phyloP scores from a whole-genome alignment of 2,329 filamentous ascomycete species.

The Malbranchea cinnamomea region DNA sequence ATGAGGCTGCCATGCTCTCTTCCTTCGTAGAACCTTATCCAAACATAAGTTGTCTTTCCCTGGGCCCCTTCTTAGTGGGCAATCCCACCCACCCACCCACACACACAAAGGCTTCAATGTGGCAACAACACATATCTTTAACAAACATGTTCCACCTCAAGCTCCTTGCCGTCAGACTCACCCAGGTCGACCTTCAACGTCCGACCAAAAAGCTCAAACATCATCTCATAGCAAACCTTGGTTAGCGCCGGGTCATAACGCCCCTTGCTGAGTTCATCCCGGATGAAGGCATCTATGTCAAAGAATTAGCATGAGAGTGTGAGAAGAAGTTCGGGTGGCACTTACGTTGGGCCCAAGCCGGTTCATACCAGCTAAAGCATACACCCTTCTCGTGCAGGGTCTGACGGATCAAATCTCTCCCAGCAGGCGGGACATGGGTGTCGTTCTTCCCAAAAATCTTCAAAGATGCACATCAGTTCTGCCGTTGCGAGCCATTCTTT shows the following conservation, averaged over 20 bases:
- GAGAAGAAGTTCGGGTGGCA: conserved; percentile 10
- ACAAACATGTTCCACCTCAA: conserved; percentile 59
- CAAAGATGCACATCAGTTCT: conserved; percentile 1
- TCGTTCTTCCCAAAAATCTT: conserved; percentile 81
- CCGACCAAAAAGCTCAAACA: conserved; percentile 71
- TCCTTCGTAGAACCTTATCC: too few relatives aligned
- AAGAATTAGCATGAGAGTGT: not conserved
- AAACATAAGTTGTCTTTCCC: too few relatives aligned
- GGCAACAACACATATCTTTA: too few relatives aligned
- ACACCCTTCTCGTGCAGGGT: conserved; percentile 64
- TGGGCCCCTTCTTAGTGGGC: too few relatives aligned
- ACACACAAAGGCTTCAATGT: too few relatives aligned
- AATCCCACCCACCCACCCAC: too few relatives aligned
- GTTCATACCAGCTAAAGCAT: conserved; percentile 70
- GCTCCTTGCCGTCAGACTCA: conserved; percentile 42
- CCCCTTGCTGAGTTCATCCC: conserved; percentile 86
- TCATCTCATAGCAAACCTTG: conserved; percentile 79
- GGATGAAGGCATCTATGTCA: conserved; percentile 71
- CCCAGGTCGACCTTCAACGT: conserved; percentile 69
- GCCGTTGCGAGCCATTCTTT: conserved; percentile 1
- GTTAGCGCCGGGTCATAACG: conserved; percentile 77
- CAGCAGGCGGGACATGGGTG: conserved; percentile 71
- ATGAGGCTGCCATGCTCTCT: too few relatives aligned
- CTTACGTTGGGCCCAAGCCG: conserved; percentile 75
- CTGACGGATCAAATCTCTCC: conserved; percentile 67